These are phyloP conservation scores for Nemania serpens DNA, from an alignment of 2,329 filamentous ascomycete genomes.

Conservation along the genomic window DNA sequence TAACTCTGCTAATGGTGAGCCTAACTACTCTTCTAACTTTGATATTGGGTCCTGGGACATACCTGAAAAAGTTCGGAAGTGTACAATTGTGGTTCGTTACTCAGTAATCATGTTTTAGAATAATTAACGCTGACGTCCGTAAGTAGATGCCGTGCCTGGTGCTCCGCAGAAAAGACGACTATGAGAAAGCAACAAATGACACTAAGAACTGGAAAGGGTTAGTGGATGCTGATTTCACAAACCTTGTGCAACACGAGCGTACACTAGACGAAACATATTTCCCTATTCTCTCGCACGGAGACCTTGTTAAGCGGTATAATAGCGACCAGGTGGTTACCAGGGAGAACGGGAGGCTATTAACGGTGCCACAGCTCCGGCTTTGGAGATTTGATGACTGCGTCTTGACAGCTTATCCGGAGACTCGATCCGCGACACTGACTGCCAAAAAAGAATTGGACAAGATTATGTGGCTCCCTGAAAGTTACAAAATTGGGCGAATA, in stretches of 20 bases:
- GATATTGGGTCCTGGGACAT: too few relatives aligned
- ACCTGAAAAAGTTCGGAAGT: too few relatives aligned
- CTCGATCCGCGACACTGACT: not conserved
- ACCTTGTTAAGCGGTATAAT: not conserved
- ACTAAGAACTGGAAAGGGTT: not conserved
- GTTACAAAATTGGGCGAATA: not conserved
- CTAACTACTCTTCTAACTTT: too few relatives aligned
- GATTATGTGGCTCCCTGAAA: not conserved
- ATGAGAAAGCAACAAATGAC: too few relatives aligned
- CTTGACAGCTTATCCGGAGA: constrained; percentile 2
- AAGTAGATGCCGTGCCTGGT: too few relatives aligned
- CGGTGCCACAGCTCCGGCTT: constrained; percentile 11
- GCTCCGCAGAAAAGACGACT: not conserved
- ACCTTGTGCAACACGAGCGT: constrained; percentile 6
- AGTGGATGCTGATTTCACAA: not conserved
- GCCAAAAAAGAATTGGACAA: not conserved
- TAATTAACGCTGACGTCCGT: too few relatives aligned
- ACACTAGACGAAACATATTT: constrained; percentile 23
- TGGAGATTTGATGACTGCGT: constrained; percentile 1
- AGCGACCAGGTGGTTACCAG: constrained; percentile 15
- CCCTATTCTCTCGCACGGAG: not conserved
- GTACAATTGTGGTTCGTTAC: too few relatives aligned
- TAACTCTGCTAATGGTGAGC: too few relatives aligned
- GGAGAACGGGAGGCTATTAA: constrained; percentile 2
- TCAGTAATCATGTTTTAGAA: too few relatives aligned